Evolutionary conservation across 2,329 filamentous ascomycete genomes (phyloP), one percentile per base, ranked within the genome.

Genomic region (Aspergillus sp.): DNA sequence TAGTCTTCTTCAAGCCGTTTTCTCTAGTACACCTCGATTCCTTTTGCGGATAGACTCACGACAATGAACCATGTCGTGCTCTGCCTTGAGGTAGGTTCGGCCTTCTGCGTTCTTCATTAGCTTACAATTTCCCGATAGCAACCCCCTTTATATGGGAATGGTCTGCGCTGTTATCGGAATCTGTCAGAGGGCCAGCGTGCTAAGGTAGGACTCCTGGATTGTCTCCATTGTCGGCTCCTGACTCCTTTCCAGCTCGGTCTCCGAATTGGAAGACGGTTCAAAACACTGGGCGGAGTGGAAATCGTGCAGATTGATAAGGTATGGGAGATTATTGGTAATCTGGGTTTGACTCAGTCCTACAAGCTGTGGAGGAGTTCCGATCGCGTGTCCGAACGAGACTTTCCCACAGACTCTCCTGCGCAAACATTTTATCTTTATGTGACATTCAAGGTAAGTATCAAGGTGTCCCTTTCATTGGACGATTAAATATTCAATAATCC

Each of bases 201-300:
- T 46, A 24, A 46, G 17, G 42, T 46, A 46, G 42, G 42, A 46
- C 42, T 17, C 42, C 42, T 46, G 42, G 17, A 46, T 22, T 24
- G n/a, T 46, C 42, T 46, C n/a, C 20, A 46, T 17, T 8, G 20
- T 46, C 20, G 20, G 20, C 42, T 46, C 11, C 42, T 46, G 42
- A 46, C 42, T 46, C 42, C 42, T 46, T 46, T 46, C 42, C 42
- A 46, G 42, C 42, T 46, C 42, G 42, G 42, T 22, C 42, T 46
- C 22, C 22, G 22, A 22, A 22, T 22, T 22, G 22, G 22, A 22
- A 22, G 22, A 22, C 37, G 3, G 37, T 39, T 39, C 37, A 39
- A 39, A 39, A 39, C 37, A 39, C 37, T 39, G 37, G 22, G 22
- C 22, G 22, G 22, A 22, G 22, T 22, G 22, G 22, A 22, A 22